Evolutionary conservation across 73 alveolate species (phyloP).

Genomic region (Tetrahymena borealis): DNA sequence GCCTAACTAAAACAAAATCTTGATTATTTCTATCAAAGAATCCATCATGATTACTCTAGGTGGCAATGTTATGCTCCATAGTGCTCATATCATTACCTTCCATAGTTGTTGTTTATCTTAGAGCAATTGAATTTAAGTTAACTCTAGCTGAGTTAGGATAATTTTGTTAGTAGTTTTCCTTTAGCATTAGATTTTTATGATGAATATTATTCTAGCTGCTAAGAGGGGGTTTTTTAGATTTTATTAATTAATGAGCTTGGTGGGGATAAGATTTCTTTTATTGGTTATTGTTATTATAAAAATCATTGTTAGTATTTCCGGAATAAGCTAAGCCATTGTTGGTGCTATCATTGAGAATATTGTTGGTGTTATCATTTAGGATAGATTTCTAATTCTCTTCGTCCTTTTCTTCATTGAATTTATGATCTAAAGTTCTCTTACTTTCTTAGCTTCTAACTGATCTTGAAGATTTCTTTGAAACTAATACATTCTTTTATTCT

Average conservation of each 20-base stretch:
- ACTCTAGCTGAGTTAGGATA: neutral
- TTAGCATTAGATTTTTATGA: neutral
- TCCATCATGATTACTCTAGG: neutral
- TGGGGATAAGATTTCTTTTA: neutral
- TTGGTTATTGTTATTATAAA: neutral
- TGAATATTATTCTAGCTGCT: neutral
- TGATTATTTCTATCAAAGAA: neutral
- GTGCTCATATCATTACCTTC: neutral
- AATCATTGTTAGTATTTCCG: neutral
- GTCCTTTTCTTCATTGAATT: neutral
- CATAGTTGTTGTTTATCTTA: neutral
- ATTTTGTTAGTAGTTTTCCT: neutral
- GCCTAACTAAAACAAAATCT: neutral
- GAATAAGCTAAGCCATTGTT: no score
- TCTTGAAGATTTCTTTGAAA: neutral
- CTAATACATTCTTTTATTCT: neutral
- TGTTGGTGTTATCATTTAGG: neutral
- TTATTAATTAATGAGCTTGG: neutral
- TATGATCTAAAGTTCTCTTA: neutral
- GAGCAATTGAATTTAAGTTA: neutral
- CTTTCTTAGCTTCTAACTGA: neutral
- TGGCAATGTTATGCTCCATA: neutral
- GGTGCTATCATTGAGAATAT: neutral
- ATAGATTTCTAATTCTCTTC: neutral
- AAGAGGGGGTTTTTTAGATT: neutral